These are phyloP conservation scores for Heimioporus retisporus DNA, from an alignment of 1,284 basidiomycete genomes.

Conservation along the genomic window DNA sequence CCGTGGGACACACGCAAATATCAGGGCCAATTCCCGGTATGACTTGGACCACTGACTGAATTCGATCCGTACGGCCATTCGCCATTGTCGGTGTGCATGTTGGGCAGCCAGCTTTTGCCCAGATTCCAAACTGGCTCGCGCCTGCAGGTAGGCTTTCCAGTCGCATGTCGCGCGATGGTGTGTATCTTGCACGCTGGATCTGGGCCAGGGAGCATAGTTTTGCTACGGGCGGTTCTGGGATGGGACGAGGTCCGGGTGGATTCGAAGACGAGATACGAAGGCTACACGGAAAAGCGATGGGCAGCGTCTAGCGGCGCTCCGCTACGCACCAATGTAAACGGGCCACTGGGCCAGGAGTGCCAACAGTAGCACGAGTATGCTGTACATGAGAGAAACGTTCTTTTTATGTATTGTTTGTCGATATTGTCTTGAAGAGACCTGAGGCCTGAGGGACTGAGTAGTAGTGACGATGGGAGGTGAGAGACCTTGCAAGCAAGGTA, in stretches of 20 bases:
- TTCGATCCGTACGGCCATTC: slow-evolving; percentile 81
- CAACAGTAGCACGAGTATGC: slow-evolving; percentile 69
- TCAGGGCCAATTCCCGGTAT: slow-evolving; percentile 40
- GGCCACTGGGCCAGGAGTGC: slow-evolving; percentile 26
- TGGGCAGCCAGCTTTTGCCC: slow-evolving; percentile 86
- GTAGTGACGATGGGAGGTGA: no score
- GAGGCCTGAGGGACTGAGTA: no score
- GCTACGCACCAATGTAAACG: slow-evolving; percentile 68
- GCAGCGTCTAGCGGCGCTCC: slow-evolving; percentile 64
- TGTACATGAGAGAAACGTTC: slow-evolving; percentile 44
- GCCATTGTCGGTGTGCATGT: slow-evolving; percentile 68
- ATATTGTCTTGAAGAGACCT: no score
- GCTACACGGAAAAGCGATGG: slow-evolving; percentile 76
- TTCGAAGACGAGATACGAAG: slow-evolving; percentile 84
- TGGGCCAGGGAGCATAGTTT: slow-evolving; percentile 74
- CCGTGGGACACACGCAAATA: slow-evolving; percentile 30
- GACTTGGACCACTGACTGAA: slow-evolving; percentile 57
- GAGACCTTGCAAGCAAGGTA: no score
- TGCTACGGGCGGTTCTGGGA: slow-evolving; percentile 27
- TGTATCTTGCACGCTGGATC: slow-evolving; percentile 84
- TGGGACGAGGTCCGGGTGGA: slow-evolving; percentile 55
- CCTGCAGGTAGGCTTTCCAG: slow-evolving; percentile 74
- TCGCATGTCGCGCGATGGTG: slow-evolving; percentile 74
- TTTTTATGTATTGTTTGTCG: no score
- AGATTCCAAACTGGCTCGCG: slow-evolving; percentile 75